Base-by-base conservation (phyloP, 257 asterid genomes). In the Solanum corneliomulleri region DNA sequence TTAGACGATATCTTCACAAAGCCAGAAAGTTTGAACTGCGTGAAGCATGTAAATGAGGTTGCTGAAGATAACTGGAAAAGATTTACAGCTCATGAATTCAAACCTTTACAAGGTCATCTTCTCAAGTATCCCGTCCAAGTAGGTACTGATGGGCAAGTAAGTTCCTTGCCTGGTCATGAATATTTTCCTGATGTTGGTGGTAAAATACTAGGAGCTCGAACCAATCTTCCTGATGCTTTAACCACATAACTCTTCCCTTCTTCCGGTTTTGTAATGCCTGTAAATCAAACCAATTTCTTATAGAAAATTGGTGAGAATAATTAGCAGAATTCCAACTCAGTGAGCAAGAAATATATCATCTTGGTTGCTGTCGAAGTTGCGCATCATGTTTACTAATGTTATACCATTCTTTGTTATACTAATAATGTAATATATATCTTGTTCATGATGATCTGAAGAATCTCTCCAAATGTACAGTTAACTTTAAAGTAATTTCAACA, bases 191-290 rank as follows among this genome's bases (percentile, higher is more conserved):
- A 95, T 77, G 93, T 94, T 41, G 96, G 98, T 45, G 98, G 98
- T 70, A 95, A 93, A 89, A 89, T 95, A 70, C 88, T 93, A 25
- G 98, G 98, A 60, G 95, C 96, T 62, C 96, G 95, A 2, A 91
- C 94, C 23, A 92, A 89, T 56, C 91, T 96, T 52, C 99, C 99
- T 13, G 98, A 96, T 90, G 98, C 98, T 88, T 91, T 96, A 86
- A 96, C 98, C 11, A 96, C 98, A n/a, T 96, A 88, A 86, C 45
- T 16, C 13, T 72, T n/a, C 78, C 41, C n/a, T 18, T 37, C 20
- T 71, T 41, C 84, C 49, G n/a, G 45, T 37, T 77, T 68, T 69
- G 62, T 52, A 25, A 15, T 9, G 64, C n/a, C 41, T n/a, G 33
- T 81, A 49, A 81, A 18, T 49, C 31, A 18, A 78, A 70, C 84